Evolutionary conservation across 352 stramenopile species (phyloP).

Genomic region (Phytopythium montanum): DNA sequence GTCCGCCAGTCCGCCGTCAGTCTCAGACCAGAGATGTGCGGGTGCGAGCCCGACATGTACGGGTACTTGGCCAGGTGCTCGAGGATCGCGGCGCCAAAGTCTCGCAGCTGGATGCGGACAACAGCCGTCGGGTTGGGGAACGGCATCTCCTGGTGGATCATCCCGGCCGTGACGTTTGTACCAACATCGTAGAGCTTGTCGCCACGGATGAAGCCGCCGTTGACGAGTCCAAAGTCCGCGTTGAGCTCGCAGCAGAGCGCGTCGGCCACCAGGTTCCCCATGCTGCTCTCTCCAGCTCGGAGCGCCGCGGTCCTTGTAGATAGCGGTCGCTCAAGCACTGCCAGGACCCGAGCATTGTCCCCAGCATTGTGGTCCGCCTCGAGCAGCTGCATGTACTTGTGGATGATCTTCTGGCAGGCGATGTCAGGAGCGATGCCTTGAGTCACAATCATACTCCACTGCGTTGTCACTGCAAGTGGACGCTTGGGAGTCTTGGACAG

Average conservation of each 20-base stretch:
- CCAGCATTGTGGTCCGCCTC: conserved; percentile 46
- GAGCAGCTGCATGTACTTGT: conserved; percentile 67
- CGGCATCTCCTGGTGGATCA: conserved; percentile 66
- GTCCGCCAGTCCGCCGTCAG: conserved; percentile 12
- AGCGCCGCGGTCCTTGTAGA: conserved; percentile 73
- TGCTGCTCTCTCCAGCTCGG: conserved; percentile 66
- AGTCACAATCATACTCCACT: conserved; percentile 85
- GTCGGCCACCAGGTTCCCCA: conserved; percentile 79
- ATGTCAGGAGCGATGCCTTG: conserved; percentile 46
- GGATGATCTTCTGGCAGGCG: conserved; percentile 64
- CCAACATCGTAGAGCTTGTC: conserved; percentile 55
- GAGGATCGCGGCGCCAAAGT: no score
- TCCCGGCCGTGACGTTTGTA: conserved; percentile 45
- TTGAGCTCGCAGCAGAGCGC: conserved; percentile 62
- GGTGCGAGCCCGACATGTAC: conserved; percentile 53
- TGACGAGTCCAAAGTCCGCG: conserved; percentile 68
- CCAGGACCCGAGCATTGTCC: conserved; percentile 51
- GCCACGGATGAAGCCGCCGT: conserved; percentile 75
- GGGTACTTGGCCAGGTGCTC: conserved; percentile 37
- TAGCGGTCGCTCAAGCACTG: conserved; percentile 42
- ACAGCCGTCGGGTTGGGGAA: conserved; percentile 53
- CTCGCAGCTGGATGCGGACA: conserved; percentile 31
- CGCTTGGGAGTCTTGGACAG: conserved; percentile 38
- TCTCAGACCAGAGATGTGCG: conserved; percentile 55
- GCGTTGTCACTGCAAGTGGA: conserved; percentile 43